Conservation (phyloP, 148 eudicot genomes). For the Nepenthes mirabilis region DNA sequence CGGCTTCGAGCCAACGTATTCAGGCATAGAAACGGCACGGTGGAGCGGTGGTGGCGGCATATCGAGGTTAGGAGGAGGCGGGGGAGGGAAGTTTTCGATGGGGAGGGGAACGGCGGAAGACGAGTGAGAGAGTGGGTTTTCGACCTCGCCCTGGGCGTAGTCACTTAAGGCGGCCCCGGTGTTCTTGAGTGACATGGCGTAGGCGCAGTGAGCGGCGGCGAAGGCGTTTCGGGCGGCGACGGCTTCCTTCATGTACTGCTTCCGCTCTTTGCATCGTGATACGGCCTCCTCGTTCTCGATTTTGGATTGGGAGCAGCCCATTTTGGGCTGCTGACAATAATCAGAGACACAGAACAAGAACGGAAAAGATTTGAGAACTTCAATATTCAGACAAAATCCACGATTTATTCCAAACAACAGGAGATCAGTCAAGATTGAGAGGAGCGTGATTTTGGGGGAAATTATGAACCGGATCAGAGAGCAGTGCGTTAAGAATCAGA, state of each 20-base stretch:
- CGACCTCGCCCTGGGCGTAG: conserved; percentile 49
- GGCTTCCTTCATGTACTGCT: conserved; percentile 44
- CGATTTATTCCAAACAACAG: no score
- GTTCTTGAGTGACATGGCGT: conserved; percentile 53
- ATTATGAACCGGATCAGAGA: no score
- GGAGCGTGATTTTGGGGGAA: no score
- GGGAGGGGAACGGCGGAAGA: conserved; percentile 3
- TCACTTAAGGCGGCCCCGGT: conserved; percentile 81
- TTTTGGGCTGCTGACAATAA: conserved; percentile 2
- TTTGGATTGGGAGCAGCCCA: conserved; percentile 90
- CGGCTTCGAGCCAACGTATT: conserved; percentile 26
- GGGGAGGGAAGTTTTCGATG: conserved; percentile 7
- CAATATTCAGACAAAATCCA: no score
- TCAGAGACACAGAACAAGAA: no score
- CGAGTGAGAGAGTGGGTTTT: conserved; percentile 11
- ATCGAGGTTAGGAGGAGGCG: background rate
- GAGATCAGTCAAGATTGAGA: no score
- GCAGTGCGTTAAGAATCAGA: no score
- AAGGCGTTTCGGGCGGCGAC: conserved; percentile 72
- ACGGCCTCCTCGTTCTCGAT: conserved; percentile 92
- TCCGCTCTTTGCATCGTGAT: conserved; percentile 68
- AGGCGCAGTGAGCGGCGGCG: conserved; percentile 65
- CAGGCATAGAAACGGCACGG: conserved; percentile 72
- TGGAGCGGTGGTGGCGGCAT: conserved; percentile 26
- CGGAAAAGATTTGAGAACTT: no score